Base-by-base conservation (phyloP, 345 rosid species). In the Sisymbrium irio region DNA sequence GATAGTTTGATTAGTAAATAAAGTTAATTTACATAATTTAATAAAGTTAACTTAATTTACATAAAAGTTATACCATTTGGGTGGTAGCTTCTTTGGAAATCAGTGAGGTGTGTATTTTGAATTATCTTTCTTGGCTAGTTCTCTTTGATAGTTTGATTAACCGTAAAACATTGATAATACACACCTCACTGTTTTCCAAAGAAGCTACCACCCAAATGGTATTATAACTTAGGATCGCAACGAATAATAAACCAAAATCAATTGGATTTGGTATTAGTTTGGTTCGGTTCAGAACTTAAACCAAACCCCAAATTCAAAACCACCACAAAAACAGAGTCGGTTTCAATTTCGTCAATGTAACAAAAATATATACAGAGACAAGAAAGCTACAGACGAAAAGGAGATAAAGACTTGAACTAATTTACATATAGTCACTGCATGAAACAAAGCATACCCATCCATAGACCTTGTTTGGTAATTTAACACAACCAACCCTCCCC, bases 341-440 rank as follows among this genome's bases (percentile, higher is more conserved):
- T 27, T 27, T n/a, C 2, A 15, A 20, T 5, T n/a, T 62, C 32
- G 63, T 41, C 40, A 18, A 54, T 40, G 39, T 41, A 3, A 7
- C 53, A 64, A 53, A 63, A 36, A 27, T 45, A 58, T 58, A 36
- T 35, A 71, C 74, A 70, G 28, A 61, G 59, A 71, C 41, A 30
- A 62, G 0, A 33, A 44, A 27, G 33, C n/a, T 41, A 25, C 10
- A 47, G 47, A 69, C 28, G 27, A 6, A 27, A 27, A 65, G 19
- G 14, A 35, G 33, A n/a, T n/a, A n/a, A n/a, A n/a, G n/a, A n/a
- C n/a, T n/a, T n/a, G n/a, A n/a, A n/a, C n/a, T n/a, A n/a, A 42
- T 56, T 56, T 69, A 42, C 65, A 56, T 63, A 68, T 5, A 42
- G 12, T 54, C 39, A 3, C 28, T 39, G 20, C 22, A 22, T 49